These are phyloP conservation scores for Alternaria consortialis DNA, from an alignment of 2,329 filamentous ascomycete genomes.

Conservation along the genomic window DNA sequence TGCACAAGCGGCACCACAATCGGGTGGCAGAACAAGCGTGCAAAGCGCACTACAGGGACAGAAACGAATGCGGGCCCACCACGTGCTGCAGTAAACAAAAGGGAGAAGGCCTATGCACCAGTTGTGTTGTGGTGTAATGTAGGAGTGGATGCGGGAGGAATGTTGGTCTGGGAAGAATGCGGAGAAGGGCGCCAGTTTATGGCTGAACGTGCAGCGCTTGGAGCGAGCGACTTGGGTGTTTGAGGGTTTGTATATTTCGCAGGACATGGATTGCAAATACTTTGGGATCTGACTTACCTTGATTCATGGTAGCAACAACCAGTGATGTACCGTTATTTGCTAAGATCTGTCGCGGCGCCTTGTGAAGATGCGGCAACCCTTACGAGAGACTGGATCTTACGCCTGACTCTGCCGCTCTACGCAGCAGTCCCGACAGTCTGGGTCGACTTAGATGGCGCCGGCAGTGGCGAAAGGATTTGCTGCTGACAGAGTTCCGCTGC, in stretches of 20 bases:
- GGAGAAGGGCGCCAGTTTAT: conserved; percentile 49
- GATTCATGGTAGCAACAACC: conserved; percentile 47
- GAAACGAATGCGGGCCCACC: conserved; percentile 39
- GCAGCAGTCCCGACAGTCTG: conserved; percentile 36
- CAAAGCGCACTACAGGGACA: conserved; percentile 48
- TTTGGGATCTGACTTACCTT: conserved; percentile 50
- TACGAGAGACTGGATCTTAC: conserved; percentile 37
- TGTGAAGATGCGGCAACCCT: conserved; percentile 25
- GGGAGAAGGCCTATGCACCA: conserved; percentile 31
- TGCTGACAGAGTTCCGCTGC: conserved; percentile 30
- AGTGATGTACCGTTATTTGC: conserved; percentile 32
- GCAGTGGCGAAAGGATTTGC: conserved; percentile 36
- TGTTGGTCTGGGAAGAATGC: conserved; percentile 48
- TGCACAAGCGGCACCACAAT: conserved; percentile 48
- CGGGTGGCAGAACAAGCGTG: conserved; percentile 43
- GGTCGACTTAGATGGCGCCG: conserved; percentile 38
- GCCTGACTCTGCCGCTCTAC: conserved; percentile 32
- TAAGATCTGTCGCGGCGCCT: conserved; percentile 29
- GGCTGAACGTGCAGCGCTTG: conserved; percentile 39
- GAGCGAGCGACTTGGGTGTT: conserved; percentile 33
- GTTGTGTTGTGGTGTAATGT: conserved; percentile 42
- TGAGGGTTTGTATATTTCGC: conserved; percentile 27
- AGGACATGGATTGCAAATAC: conserved; percentile 35
- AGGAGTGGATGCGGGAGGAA: conserved; percentile 40
- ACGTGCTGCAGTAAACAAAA: conserved; percentile 40